Conservation (phyloP, 2,329 filamentous ascomycete species). For the Taxawa tesnikishii region DNA sequence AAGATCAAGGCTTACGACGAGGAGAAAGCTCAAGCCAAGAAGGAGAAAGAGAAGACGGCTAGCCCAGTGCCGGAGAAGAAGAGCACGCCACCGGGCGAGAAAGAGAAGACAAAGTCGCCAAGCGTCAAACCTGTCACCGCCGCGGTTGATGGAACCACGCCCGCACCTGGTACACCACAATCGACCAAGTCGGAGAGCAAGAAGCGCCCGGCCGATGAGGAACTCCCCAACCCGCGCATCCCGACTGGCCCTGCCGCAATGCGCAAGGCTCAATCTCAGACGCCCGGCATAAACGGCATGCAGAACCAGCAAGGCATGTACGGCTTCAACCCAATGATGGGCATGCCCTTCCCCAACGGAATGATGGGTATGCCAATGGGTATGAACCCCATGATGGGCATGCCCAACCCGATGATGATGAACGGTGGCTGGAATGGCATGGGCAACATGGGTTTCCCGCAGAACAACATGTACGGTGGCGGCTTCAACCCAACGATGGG, state of each 20-base stretch:
- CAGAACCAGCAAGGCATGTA: constrained; percentile 26
- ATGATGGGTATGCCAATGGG: constrained; percentile 13
- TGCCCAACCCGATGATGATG: constrained; percentile 33
- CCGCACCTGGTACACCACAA: constrained; percentile 13
- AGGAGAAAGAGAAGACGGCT: constrained; percentile 26
- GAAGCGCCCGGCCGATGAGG: constrained; percentile 74
- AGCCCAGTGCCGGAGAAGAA: constrained; percentile 21
- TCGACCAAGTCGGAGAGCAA: constrained; percentile 35
- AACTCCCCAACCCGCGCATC: constrained; percentile 32
- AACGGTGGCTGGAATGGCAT: constrained; percentile 15
- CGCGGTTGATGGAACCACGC: constrained; percentile 11
- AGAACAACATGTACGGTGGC: constrained; percentile 8
- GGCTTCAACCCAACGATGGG: constrained; percentile 12
- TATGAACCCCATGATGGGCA: constrained; percentile 26
- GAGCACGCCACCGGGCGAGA: constrained; percentile 5
- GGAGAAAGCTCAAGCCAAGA: constrained; percentile 34
- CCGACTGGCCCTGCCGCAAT: constrained; percentile 33
- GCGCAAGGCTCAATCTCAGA: constrained; percentile 23
- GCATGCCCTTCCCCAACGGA: constrained; percentile 15
- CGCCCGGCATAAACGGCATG: constrained; percentile 16
- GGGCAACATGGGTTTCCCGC: constrained; percentile 20
- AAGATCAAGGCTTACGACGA: constrained; percentile 67
- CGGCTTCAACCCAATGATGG: constrained; percentile 16
- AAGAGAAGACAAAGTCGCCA: constrained; percentile 8
- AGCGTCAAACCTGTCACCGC: constrained; percentile 7